phyloP scores from a whole-genome alignment of 352 stramenopile genomes.

The Pythium aristosporum region DNA sequence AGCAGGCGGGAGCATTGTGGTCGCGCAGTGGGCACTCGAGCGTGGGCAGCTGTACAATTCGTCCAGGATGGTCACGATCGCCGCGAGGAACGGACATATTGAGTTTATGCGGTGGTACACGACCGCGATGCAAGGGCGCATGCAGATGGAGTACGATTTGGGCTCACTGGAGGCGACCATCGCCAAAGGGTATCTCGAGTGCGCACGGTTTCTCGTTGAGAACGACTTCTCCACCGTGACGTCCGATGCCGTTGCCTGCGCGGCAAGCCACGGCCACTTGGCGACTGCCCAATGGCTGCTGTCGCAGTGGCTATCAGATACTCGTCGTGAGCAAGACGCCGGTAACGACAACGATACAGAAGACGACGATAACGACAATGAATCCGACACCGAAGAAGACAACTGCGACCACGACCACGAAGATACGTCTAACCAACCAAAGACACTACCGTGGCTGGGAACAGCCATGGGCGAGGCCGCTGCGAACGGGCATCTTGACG shows the following conservation, averaged over 20 bases:
- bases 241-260: neutral
- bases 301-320: neutral
- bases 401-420: too few species aligned
- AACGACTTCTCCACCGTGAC: neutral
- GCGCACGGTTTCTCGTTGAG: neutral
- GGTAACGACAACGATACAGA: too few species aligned
- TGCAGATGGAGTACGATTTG: neutral
- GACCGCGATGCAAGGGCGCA: neutral
- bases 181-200: neutral
- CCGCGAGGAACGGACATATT: slow-evolving; percentile 3
- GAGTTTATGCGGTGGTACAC: slow-evolving; percentile 15
- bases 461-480: neutral
- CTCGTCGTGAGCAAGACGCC: neutral
- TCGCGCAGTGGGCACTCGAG: slow-evolving; percentile 3
- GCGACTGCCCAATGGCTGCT: neutral
- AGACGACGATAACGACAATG: too few species aligned
- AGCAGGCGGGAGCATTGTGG: slow-evolving; percentile 2
- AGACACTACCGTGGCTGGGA: neutral
- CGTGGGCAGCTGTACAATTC: neutral
- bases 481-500: neutral
- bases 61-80: neutral
- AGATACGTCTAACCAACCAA: neutral
- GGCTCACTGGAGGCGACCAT: neutral
- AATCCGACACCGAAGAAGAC: too few species aligned
- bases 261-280: neutral